Base-by-base conservation (phyloP, 2,329 filamentous ascomycete genomes). In the Grosmannia huntii region DNA sequence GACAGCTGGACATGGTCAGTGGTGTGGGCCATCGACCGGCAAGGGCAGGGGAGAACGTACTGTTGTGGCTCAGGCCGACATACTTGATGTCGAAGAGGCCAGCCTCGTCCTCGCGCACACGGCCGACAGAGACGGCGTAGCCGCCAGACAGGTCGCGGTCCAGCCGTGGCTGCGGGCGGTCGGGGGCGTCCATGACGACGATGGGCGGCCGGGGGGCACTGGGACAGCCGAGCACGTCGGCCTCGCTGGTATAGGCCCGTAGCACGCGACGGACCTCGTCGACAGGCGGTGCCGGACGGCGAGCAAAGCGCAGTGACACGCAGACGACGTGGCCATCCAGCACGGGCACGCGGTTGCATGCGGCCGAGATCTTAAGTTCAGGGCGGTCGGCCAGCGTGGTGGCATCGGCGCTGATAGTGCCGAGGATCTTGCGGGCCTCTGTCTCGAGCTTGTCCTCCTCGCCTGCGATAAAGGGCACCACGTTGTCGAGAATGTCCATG, bases 371-470 rank as follows among this genome's bases (percentile, higher is more conserved):
- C 63, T 82, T 83, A 60, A 97, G 82, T 52, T 78, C 76, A 16
- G 76, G 73, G 72, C 95, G 89, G 69, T 94, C 85, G 56, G 84
- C 75, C 65, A 96, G 90, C 14, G 83, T 86, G 6, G 87, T 90
- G 21, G 81, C 77, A 21, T 87, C 84, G 48, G 73, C 72, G 67
- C 89, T 89, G 66, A 96, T 75, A 38, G 71, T 71, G 56, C 94
- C 92, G 3, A 97, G 80, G 66, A 97, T 97, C 81, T 97, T 97
- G 66, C 89, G 87, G 2, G 94, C 91, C 73, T 97, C 94, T 3
- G 87, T 88, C 76, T 96, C 89, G 33, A 97, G 82, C 77, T 97
- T 97, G 72, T 96, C 91, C 72, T 97, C 94, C 74, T 97, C 94
- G 60, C 91, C 91, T 1, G 81, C 80, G 69, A 97, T 99, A 73